Evolutionary conservation across 352 stramenopile species (phyloP).

Genomic region (Blastocystis hominis): DNA sequence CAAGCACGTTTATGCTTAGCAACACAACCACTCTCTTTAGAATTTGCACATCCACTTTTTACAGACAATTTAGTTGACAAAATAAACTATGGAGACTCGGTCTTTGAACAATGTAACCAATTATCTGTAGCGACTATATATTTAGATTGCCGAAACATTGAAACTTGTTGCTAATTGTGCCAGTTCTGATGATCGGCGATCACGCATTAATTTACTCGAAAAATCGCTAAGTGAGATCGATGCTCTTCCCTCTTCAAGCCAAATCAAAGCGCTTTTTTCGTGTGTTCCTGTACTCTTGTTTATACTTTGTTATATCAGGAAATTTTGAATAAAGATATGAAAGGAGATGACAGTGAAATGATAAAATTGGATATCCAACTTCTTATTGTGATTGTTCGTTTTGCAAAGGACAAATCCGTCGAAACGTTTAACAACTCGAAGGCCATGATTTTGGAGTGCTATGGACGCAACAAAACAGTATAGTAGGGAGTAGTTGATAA

Average conservation of each 20-base stretch:
- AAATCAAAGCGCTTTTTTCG: not conserved
- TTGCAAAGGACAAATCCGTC: not conserved
- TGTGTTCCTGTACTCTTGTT: not conserved
- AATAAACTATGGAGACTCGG: conserved; percentile 74
- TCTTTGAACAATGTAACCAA: not conserved
- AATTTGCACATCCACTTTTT: too few relatives aligned
- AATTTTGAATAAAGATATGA: not conserved
- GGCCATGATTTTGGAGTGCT: not conserved
- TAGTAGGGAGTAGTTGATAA: not conserved
- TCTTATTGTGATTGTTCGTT: not conserved
- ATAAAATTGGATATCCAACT: not conserved
- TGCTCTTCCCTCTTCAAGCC: not conserved
- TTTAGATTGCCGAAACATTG: not conserved
- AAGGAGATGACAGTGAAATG: not conserved
- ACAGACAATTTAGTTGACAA: too few relatives aligned
- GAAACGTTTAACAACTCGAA: not conserved
- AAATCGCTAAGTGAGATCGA: not conserved
- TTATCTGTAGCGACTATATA: not conserved
- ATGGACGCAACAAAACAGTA: not conserved
- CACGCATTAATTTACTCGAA: not conserved
- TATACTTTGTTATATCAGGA: not conserved
- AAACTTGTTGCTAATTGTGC: not conserved
- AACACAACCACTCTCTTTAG: too few relatives aligned
- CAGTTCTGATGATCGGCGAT: not conserved
- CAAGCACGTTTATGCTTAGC: too few relatives aligned